Conservation (phyloP, 805 yeast genomes). For the Pichia exigua region DNA sequence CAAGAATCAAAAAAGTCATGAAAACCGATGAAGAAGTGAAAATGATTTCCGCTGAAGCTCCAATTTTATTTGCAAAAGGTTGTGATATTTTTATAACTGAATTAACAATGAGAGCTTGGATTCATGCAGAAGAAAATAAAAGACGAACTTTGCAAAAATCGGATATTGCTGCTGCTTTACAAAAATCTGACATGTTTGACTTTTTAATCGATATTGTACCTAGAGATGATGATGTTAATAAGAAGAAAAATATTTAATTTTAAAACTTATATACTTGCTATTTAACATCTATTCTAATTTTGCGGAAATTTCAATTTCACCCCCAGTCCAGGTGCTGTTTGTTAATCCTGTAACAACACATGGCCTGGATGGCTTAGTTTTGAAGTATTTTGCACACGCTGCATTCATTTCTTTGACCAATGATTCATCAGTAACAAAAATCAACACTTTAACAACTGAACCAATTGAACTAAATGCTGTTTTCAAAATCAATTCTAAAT, state of each 20-base stretch:
- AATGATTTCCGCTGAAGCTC: conserved; percentile 98
- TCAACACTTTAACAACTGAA: conserved; percentile 39
- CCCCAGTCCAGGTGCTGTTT: conserved; percentile 35
- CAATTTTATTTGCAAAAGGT: conserved; percentile 93
- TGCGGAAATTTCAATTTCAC: conserved; percentile 44
- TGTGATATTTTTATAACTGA: conserved; percentile 97
- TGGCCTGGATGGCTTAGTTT: conserved; percentile 43
- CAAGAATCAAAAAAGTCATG: conserved; percentile 95
- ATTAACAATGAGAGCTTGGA: conserved; percentile 98
- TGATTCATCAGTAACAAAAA: conserved; percentile 37
- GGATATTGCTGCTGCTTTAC: conserved; percentile 92
- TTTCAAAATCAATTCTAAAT: conserved; percentile 33
- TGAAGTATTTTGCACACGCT: conserved; percentile 40
- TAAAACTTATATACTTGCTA: background rate
- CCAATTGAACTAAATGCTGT: conserved; percentile 38
- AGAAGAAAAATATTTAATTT: background rate
- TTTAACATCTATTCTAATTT: conserved; percentile 11
- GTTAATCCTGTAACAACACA: conserved; percentile 40
- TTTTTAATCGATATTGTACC: conserved; percentile 95
- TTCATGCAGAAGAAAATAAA: conserved; percentile 94
- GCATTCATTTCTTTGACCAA: conserved; percentile 37
- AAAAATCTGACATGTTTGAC: conserved; percentile 95
- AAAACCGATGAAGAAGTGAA: conserved; percentile 95
- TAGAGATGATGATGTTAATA: conserved; percentile 66
- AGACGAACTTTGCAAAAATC: conserved; percentile 89